These are phyloP conservation scores for Mycosphaerella arachidis DNA, from an alignment of 2,329 filamentous ascomycete species.

Conservation along the genomic window DNA sequence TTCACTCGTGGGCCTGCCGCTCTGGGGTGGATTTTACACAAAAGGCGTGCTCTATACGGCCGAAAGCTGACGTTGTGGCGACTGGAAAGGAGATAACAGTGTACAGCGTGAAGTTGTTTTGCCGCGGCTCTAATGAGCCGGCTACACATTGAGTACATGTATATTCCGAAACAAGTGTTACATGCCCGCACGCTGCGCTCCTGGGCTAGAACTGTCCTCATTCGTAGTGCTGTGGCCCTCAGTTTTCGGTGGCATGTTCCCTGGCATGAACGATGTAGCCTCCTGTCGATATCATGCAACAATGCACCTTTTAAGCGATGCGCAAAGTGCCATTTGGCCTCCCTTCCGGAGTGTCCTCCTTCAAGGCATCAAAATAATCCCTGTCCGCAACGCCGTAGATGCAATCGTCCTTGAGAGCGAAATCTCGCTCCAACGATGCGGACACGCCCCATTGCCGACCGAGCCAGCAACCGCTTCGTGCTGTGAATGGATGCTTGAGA, in stretches of 20 bases:
- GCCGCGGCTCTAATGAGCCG: not conserved
- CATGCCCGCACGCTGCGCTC: not conserved
- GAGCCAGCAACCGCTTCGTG: constrained; percentile 33
- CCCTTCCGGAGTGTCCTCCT: constrained; percentile 11
- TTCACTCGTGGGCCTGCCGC: not conserved
- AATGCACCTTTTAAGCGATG: constrained; percentile 1
- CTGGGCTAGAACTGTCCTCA: not conserved
- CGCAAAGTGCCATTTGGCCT: constrained; percentile 8
- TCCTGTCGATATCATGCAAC: constrained; percentile 20
- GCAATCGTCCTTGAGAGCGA: constrained; percentile 30
- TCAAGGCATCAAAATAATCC: constrained; percentile 27
- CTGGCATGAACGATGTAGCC: not conserved
- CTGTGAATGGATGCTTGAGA: constrained; percentile 34
- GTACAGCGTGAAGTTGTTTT: not conserved
- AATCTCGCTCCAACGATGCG: constrained; percentile 30
- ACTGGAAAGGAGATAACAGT: not conserved
- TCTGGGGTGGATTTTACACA: not conserved
- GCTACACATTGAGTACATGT: not conserved
- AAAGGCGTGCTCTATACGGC: not conserved
- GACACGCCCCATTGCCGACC: constrained; percentile 33
- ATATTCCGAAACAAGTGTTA: not conserved
- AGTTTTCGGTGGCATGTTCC: not conserved
- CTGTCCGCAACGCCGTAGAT: constrained; percentile 30
- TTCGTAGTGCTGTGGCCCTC: constrained; percentile 17
- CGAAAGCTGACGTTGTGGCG: not conserved